Conservation (phyloP, 148 eudicot genomes). For the Heliamphora exappendiculata region DNA sequence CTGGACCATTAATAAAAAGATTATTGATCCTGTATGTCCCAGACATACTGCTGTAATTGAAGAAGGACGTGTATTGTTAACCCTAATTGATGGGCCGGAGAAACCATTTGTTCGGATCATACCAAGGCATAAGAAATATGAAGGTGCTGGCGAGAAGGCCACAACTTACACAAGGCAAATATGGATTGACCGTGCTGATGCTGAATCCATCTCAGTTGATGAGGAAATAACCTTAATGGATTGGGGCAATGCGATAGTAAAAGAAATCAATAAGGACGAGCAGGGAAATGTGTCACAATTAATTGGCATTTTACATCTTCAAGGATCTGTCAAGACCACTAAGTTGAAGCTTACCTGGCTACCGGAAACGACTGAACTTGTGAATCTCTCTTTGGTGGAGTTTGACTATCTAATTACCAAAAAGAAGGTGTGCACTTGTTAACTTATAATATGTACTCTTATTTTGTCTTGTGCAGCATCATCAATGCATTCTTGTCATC, state of each 20-base stretch:
- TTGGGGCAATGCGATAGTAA: slow-evolving; percentile 94
- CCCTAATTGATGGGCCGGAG: slow-evolving; percentile 75
- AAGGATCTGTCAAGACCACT: slow-evolving; percentile 93
- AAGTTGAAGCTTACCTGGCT: slow-evolving; percentile 96
- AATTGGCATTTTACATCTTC: slow-evolving; percentile 71
- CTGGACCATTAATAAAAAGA: slow-evolving; percentile 90
- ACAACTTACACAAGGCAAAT: slow-evolving; percentile 66
- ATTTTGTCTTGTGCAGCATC: not conserved
- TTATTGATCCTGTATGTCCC: slow-evolving; percentile 88
- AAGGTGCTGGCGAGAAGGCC: slow-evolving; percentile 83
- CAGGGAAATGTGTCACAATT: slow-evolving; percentile 57
- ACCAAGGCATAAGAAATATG: slow-evolving; percentile 84
- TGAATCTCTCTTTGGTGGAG: slow-evolving; percentile 65
- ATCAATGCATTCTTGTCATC: not conserved
- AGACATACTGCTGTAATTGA: slow-evolving; percentile 87
- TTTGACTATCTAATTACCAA: slow-evolving; percentile 85
- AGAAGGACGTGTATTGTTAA: slow-evolving; percentile 59
- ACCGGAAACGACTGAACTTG: slow-evolving; percentile 68
- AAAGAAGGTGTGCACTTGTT: slow-evolving; percentile 56
- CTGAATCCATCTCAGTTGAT: slow-evolving; percentile 48
- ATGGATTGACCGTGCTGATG: slow-evolving; percentile 88
- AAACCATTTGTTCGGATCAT: slow-evolving; percentile 64
- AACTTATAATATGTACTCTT: not conserved
- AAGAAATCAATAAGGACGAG: slow-evolving; percentile 65
- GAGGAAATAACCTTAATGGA: slow-evolving; percentile 96